phyloP scores from a whole-genome alignment of 768 basidiomycete species.

The Naganishia vishniacii region DNA sequence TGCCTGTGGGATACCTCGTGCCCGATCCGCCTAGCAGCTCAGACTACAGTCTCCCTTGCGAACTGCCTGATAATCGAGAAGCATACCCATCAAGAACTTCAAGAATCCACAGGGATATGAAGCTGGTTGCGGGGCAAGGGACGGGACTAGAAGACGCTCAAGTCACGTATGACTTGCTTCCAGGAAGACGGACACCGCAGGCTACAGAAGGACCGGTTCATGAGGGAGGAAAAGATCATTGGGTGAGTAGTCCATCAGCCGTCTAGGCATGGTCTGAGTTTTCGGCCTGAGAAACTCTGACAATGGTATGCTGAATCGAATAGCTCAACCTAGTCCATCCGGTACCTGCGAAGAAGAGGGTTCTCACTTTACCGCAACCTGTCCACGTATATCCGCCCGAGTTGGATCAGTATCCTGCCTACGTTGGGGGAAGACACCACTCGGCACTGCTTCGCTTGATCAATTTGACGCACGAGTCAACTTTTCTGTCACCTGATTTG shows the following conservation, averaged over 20 bases:
- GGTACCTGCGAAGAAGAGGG: background rate
- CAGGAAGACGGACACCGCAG: conserved; percentile 2
- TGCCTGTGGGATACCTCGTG: too few relatives aligned
- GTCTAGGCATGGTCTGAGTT: conserved; percentile 1
- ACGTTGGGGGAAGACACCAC: conserved; percentile 5
- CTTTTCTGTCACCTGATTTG: conserved; percentile 37
- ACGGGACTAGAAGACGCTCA: background rate
- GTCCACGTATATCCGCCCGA: background rate
- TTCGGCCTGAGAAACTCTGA: conserved; percentile 5
- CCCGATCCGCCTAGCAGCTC: background rate
- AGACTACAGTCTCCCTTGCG: background rate
- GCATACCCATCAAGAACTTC: conserved; percentile 15
- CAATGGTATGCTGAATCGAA: conserved; percentile 3
- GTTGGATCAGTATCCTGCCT: background rate
- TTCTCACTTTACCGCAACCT: conserved; percentile 7
- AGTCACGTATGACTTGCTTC: background rate
- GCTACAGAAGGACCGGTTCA: background rate
- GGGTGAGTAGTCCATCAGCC: conserved; percentile 12
- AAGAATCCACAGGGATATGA: conserved; percentile 13
- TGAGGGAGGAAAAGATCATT: background rate
- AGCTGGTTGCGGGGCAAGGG: background rate
- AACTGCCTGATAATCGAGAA: conserved; percentile 7
- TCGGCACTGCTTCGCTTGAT: conserved; percentile 26
- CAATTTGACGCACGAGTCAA: conserved; percentile 38
- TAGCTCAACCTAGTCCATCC: background rate